These are phyloP conservation scores for Coemansia brasiliensis DNA, from an alignment of 192 early-diverging fungal species.

Conservation along the genomic window DNA sequence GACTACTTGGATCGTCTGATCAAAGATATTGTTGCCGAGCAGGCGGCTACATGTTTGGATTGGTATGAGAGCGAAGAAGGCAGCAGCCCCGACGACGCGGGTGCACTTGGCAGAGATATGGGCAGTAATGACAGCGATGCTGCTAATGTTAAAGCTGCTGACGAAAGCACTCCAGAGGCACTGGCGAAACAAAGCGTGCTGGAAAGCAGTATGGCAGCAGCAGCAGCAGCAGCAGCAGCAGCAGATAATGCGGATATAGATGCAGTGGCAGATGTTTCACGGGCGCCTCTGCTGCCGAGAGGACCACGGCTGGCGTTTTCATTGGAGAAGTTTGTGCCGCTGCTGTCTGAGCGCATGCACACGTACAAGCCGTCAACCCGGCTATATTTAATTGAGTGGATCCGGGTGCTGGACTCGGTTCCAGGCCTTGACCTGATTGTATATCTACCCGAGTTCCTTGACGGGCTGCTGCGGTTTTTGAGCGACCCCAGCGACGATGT, in stretches of 20 bases:
- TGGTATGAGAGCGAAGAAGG: slow-evolving; percentile 33
- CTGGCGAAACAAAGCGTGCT: neutral
- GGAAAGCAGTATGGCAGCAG: neutral
- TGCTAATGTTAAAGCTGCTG: neutral
- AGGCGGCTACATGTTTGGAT: slow-evolving; percentile 71
- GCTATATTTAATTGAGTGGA: slow-evolving; percentile 94
- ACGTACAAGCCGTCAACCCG: slow-evolving; percentile 87
- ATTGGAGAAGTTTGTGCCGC: slow-evolving; percentile 88
- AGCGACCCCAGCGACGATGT: slow-evolving; percentile 91
- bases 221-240: no score
- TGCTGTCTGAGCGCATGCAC: slow-evolving; percentile 89
- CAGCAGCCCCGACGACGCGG: neutral
- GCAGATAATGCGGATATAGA: no score
- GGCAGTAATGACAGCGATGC: neutral
- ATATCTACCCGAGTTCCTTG: slow-evolving; percentile 91
- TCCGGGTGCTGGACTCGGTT: slow-evolving; percentile 85
- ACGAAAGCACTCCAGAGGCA: no score
- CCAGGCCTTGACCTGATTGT: slow-evolving; percentile 92
- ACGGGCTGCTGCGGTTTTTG: slow-evolving; percentile 86
- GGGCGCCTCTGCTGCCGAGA: neutral
- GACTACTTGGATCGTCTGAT: slow-evolving; percentile 92
- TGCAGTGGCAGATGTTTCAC: neutral
- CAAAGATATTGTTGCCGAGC: slow-evolving; percentile 96
- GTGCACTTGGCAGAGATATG: neutral
- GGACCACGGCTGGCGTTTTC: slow-evolving; percentile 71